These are phyloP conservation scores for Pistacia atlantica DNA, from an alignment of 345 rosid species.

Conservation along the genomic window DNA sequence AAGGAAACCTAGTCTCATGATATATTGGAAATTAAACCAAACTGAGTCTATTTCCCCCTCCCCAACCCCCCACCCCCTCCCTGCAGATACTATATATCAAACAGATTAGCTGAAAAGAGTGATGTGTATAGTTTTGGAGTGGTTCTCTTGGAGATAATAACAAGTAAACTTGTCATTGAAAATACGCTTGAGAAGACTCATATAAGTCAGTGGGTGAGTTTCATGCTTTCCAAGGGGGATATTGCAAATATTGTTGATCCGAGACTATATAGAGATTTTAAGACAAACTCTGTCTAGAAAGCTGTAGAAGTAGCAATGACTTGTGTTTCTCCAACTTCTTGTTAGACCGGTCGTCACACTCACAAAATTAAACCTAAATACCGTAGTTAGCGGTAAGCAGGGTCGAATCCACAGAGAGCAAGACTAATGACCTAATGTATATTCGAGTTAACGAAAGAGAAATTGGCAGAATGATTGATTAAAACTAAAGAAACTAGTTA, in stretches of 20 bases:
- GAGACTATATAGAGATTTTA: constrained; percentile 6
- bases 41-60: too few relatives aligned
- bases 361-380: too few relatives aligned
- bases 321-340: constrained; percentile 13
- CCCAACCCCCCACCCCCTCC: too few relatives aligned
- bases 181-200: constrained; percentile 13
- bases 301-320: constrained; percentile 23
- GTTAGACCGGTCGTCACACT: too few relatives aligned
- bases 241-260: constrained; percentile 27
- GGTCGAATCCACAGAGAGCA: too few relatives aligned
- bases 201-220: constrained; percentile 36
- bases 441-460: too few relatives aligned
- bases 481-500: too few relatives aligned
- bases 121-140: constrained; percentile 52
- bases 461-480: too few relatives aligned
- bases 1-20: background rate
- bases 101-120: constrained; percentile 34
- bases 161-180: constrained; percentile 33
- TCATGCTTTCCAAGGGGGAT: background rate
- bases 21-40: background rate
- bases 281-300: constrained; percentile 27
- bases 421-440: too few relatives aligned
- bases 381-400: too few relatives aligned
- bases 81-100: constrained; percentile 35
- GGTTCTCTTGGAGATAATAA: constrained; percentile 40